Percentiles rank a stretch among this genome's conserved stretches.
These are phyloP conservation scores for Imleria badia DNA, from an alignment of 768 basidiomycete species.

Conservation along the genomic window DNA sequence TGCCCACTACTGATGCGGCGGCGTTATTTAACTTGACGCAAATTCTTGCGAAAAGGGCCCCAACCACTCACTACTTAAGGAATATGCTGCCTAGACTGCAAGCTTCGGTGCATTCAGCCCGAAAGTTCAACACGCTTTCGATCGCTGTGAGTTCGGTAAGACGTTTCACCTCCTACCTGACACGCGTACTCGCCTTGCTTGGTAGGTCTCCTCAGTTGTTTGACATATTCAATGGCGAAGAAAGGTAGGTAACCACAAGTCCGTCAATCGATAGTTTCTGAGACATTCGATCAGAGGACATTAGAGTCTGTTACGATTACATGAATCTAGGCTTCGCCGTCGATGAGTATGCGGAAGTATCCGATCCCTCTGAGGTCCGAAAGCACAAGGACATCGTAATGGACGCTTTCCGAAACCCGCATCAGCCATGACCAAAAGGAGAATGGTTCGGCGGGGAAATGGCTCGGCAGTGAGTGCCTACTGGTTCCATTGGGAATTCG, in stretches of 20 bases:
- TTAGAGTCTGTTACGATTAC: conserved; percentile 44
- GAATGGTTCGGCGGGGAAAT: no score
- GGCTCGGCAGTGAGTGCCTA: no score
- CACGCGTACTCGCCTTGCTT: no score
- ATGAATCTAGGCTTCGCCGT: conserved; percentile 52
- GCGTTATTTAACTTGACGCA: no score
- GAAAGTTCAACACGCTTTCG: not conserved
- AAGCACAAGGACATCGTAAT: conserved; percentile 23
- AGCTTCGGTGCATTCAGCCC: conserved; percentile 9
- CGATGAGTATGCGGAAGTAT: conserved; percentile 51
- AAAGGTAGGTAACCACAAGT: no score
- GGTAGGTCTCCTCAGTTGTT: no score
- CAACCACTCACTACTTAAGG: no score
- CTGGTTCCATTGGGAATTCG: no score
- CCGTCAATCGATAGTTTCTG: not conserved
- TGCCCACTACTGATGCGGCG: no score
- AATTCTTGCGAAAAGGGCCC: no score
- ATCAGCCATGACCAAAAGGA: no score
- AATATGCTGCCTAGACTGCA: conserved; percentile 7
- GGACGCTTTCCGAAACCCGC: conserved; percentile 13
- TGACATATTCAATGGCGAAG: no score
- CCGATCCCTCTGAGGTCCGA: conserved; percentile 30
- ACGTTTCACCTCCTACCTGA: not conserved
- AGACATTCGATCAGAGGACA: conserved; percentile 1
- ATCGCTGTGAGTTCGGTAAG: conserved; percentile 9